Base-by-base conservation (phyloP, 148 eudicot genomes). In the Hydrangea macrophylla region DNA sequence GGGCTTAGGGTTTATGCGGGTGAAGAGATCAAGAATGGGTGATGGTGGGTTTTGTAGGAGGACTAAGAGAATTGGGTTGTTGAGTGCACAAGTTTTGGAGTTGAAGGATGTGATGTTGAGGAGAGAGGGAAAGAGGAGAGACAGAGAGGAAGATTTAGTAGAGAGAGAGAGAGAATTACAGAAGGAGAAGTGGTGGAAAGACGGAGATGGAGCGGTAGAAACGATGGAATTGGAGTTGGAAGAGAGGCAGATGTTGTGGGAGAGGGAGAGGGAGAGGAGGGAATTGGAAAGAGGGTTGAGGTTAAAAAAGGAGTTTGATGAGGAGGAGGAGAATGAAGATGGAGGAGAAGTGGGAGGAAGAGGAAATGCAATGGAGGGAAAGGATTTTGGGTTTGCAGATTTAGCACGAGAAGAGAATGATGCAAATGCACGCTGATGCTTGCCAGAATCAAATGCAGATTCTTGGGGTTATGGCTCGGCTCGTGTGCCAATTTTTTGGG, bases 361-460 rank as follows among this genome's bases (percentile, higher is more conserved):
- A 88, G 64, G 92, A 91, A 72, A 77, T 86, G 85, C 87, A 78
- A 68, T 91, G 95, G 97, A 91, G 84, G 79, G 95, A 86, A 84
- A 84, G 86, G 42, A 65, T 86, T 85, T 60, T 88, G 54, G 78
- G 76, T 1, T 58, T 87, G 87, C 96, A 90, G 68, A 70, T 90
- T 56, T 93, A 92, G 40, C 98, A 92, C 50, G 96, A 92, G 85
- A 92, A 89, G 81, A 91, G 82, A 55, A 89, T 90, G 90, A 81
- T 92, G 89, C 91, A 92, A 76, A 78, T 89, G 83, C 91, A 92
- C 22, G 88, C 83, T 27, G 83, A 92, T 68, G 85, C 93, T 82
- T 92, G 93, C 67, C 96, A 92, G 59, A 89, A 86, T 55, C 98
- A 92, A 69, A 69, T 90, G 91, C 93, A 89, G 65, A 61, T 92